Conservation (phyloP, 1,139 yeast genomes). For the Wickerhamomyces sp. region DNA sequence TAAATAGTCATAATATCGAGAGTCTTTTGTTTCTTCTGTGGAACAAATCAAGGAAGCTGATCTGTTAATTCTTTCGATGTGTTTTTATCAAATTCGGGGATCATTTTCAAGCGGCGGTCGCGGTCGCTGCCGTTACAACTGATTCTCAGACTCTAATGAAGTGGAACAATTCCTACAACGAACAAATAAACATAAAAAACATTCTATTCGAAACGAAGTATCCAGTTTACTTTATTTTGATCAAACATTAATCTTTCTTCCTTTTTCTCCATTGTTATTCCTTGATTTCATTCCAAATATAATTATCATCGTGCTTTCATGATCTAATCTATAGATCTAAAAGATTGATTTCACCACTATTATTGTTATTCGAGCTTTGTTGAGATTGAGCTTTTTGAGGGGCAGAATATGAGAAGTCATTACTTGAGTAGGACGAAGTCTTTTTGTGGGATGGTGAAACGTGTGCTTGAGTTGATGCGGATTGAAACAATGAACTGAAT, state of each 20-base stretch:
- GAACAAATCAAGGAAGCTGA: background rate
- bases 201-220: too few species aligned
- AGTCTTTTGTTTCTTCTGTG: background rate
- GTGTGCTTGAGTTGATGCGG: conserved; percentile 52
- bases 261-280: background rate
- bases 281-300: background rate
- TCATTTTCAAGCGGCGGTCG: too few species aligned
- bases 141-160: too few species aligned
- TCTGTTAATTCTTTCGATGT: background rate
- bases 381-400: conserved; percentile 7
- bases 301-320: background rate
- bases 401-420: conserved; percentile 11
- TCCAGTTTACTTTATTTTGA: too few species aligned
- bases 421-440: conserved; percentile 10
- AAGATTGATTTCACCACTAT: conserved; percentile 36
- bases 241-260: background rate
- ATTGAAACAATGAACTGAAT: conserved; percentile 73
- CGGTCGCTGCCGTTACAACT: too few species aligned
- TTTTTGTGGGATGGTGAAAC: conserved; percentile 8
- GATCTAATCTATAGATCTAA: conserved; percentile 30
- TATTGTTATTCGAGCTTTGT: conserved; percentile 15
- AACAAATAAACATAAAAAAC: too few species aligned
- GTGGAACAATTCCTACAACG: too few species aligned
- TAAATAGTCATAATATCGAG: conserved; percentile 47
- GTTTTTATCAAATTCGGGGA: background rate